phyloP scores from a whole-genome alignment of 2,329 filamentous ascomycete species.

The Xylariomycetidae sp. region DNA sequence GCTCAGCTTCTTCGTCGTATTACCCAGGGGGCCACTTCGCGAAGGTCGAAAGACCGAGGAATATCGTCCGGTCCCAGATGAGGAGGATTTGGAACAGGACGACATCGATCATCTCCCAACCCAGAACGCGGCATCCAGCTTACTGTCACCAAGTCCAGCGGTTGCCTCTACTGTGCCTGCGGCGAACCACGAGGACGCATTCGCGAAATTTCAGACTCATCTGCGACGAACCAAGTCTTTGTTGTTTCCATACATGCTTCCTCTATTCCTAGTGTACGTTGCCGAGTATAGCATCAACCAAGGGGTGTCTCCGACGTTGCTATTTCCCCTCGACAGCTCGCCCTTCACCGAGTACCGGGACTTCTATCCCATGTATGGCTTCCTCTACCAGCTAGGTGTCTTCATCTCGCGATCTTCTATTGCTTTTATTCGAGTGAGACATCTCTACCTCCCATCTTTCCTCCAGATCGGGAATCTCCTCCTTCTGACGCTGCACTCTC shows the following conservation, averaged over 20 bases:
- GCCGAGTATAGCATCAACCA: constrained; percentile 98
- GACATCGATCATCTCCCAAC: constrained; percentile 31
- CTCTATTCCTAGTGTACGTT: constrained; percentile 85
- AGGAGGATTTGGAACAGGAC: constrained; percentile 36
- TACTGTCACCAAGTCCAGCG: constrained; percentile 41
- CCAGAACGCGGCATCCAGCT: constrained; percentile 40
- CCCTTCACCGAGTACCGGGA: constrained; percentile 79
- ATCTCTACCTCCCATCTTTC: constrained; percentile 75
- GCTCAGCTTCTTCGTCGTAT: constrained; percentile 75
- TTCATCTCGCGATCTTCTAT: constrained; percentile 91
- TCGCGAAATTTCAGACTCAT: constrained; percentile 38
- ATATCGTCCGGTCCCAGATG: constrained; percentile 50
- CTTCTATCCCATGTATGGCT: constrained; percentile 93
- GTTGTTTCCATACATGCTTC: constrained; percentile 81
- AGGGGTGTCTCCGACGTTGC: constrained; percentile 81
- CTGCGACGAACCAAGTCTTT: constrained; percentile 64
- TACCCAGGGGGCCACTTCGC: constrained; percentile 66
- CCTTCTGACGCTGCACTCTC: constrained; percentile 68
- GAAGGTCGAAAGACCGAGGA: constrained; percentile 37
- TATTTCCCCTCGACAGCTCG: constrained; percentile 73
- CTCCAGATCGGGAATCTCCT: constrained; percentile 77
- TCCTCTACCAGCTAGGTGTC: constrained; percentile 91
- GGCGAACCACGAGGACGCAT: constrained; percentile 23
- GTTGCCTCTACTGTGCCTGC: constrained; percentile 37
- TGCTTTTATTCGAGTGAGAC: constrained; percentile 76